Evolutionary conservation across 31 red algal genomes (phyloP).

Genomic region (Endocladia muricata): DNA sequence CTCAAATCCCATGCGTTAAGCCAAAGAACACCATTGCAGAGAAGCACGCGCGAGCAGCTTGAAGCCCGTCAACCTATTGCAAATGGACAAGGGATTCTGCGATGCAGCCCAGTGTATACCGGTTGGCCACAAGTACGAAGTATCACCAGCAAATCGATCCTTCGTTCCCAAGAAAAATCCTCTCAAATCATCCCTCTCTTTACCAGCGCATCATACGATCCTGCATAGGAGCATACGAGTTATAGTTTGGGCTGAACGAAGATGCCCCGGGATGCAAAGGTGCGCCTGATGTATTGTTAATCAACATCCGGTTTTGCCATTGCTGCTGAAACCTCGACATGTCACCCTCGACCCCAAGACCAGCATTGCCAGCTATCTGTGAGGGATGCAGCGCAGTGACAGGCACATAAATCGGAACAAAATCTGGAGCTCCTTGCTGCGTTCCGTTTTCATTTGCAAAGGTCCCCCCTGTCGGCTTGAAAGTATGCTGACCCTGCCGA

Average conservation of each 20-base stretch:
- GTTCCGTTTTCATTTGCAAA: not conserved
- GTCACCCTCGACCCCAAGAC: not conserved
- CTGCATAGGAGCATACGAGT: constrained; percentile 42
- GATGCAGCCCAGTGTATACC: too few species aligned
- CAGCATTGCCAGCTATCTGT: not conserved
- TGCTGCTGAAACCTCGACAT: not conserved
- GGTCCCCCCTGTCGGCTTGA: not conserved
- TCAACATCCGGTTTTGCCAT: constrained; percentile 28
- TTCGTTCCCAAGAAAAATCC: too few species aligned
- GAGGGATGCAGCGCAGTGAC: constrained; percentile 40
- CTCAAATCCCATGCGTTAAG: too few species aligned
- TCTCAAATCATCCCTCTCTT: not conserved
- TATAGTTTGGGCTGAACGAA: constrained; percentile 1
- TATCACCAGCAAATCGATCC: too few species aligned
- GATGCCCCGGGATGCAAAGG: not conserved
- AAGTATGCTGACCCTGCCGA: not conserved
- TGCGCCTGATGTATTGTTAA: not conserved
- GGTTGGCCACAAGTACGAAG: too few species aligned
- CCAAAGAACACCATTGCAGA: too few species aligned
- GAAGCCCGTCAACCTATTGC: too few species aligned
- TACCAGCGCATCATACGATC: constrained; percentile 29
- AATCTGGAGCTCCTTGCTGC: constrained; percentile 16
- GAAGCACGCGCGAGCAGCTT: too few species aligned
- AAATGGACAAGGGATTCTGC: too few species aligned
- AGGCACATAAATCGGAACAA: constrained; percentile 59